These are phyloP conservation scores for Boechera divaricarpa DNA, from an alignment of 345 rosid genomes.

Conservation along the genomic window DNA sequence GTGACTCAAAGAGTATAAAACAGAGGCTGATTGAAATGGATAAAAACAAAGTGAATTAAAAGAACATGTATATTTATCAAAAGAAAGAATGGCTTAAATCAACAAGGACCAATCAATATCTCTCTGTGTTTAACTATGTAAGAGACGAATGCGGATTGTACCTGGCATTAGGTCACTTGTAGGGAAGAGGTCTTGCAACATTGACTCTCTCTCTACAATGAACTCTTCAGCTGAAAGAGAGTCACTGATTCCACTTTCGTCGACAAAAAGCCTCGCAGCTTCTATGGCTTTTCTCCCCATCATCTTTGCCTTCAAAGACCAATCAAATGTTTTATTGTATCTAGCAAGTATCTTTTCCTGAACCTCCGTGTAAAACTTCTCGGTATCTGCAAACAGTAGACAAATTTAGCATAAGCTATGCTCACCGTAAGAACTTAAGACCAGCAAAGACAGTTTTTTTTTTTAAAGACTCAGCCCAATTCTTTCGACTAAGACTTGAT, in stretches of 20 bases:
- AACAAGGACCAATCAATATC: background rate
- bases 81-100: background rate
- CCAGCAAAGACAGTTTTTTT: no score
- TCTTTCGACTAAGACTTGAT: background rate
- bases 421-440: no score
- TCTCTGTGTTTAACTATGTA: background rate
- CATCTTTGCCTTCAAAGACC: slow-evolving; percentile 95
- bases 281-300: slow-evolving; percentile 95
- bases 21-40: background rate
- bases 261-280: slow-evolving; percentile 77
- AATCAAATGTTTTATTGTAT: slow-evolving; percentile 85
- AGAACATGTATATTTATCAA: background rate
- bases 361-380: slow-evolving; percentile 89
- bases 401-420: background rate
- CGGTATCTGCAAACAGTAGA: slow-evolving; percentile 68
- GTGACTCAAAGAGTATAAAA: background rate
- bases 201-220: slow-evolving; percentile 77
- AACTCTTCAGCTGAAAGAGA: slow-evolving; percentile 84
- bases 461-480: no score
- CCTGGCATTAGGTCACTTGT: slow-evolving; percentile 91
- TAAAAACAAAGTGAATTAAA: no score
- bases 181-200: slow-evolving; percentile 76
- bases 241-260: slow-evolving; percentile 82
- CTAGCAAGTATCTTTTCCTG: slow-evolving; percentile 84
- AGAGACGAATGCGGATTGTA: slow-evolving; percentile 9